A percentile compares a stretch with the other conserved stretches of the same genome.
phyloP scores from a whole-genome alignment of 768 basidiomycete genomes.

The Strobilomyces confusus region DNA sequence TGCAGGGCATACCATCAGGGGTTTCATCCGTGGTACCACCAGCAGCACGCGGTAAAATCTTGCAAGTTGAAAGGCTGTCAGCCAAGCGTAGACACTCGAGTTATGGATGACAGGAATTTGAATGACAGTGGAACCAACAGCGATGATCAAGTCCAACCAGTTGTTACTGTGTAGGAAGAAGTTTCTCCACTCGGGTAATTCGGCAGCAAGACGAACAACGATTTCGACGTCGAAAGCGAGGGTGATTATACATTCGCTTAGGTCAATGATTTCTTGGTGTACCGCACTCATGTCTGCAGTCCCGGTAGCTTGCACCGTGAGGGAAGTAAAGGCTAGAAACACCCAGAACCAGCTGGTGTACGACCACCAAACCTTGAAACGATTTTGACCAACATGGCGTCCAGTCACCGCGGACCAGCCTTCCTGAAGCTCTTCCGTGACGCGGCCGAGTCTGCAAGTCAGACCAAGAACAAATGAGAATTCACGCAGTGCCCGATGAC shows the following conservation, averaged over 20 bases:
- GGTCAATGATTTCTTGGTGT: slow-evolving; percentile 51
- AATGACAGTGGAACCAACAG: slow-evolving; percentile 70
- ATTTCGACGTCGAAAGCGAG: slow-evolving; percentile 89
- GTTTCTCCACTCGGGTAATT: slow-evolving; percentile 77
- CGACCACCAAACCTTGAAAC: slow-evolving; percentile 51
- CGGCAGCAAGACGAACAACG: slow-evolving; percentile 61
- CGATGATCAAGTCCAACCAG: slow-evolving; percentile 72
- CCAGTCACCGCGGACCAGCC: slow-evolving; percentile 51
- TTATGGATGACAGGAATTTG: slow-evolving; percentile 76
- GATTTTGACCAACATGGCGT: slow-evolving; percentile 43
- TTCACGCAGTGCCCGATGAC: neutral
- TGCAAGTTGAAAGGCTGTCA: slow-evolving; percentile 80
- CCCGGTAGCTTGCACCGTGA: slow-evolving; percentile 69
- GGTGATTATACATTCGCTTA: slow-evolving; percentile 73
- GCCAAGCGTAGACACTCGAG: slow-evolving; percentile 75
- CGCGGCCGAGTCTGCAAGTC: slow-evolving; percentile 32
- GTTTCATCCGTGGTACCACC: slow-evolving; percentile 86
- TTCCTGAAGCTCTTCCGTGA: slow-evolving; percentile 59
- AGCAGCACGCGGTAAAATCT: slow-evolving; percentile 92
- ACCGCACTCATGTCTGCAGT: slow-evolving; percentile 44
- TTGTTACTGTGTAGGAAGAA: slow-evolving; percentile 66
- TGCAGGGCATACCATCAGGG: slow-evolving; percentile 57
- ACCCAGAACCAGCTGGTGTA: slow-evolving; percentile 73
- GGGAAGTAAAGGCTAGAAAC: slow-evolving; percentile 63
- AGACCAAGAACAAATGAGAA: slow-evolving; percentile 1